Conservation (phyloP, 257 asterid genomes). For the Ballota nigra region DNA sequence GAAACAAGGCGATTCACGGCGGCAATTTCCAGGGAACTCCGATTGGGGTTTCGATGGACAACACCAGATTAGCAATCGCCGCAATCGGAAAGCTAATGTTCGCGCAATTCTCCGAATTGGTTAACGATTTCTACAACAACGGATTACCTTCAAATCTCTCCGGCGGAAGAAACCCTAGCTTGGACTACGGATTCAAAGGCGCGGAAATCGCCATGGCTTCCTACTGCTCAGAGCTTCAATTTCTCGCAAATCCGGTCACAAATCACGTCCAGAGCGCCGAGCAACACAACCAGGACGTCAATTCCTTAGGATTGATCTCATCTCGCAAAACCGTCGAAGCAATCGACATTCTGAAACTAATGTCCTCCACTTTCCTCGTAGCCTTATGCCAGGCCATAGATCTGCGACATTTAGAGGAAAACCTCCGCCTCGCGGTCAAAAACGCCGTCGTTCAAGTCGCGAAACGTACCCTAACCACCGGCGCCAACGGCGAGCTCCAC, state of each 20-base stretch:
- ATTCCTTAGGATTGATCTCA: constrained; percentile 52
- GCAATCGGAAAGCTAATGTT: constrained; percentile 48
- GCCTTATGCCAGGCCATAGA: constrained; percentile 57
- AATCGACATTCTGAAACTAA: constrained; percentile 43
- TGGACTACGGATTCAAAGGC: constrained; percentile 56
- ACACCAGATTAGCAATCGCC: constrained; percentile 43
- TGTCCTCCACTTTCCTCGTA: constrained; percentile 43
- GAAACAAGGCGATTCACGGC: constrained; percentile 55
- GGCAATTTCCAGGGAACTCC: constrained; percentile 65
- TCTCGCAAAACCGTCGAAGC: constrained; percentile 50
- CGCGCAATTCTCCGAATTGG: constrained; percentile 51
- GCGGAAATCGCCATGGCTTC: constrained; percentile 60
- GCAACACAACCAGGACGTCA: constrained; percentile 59
- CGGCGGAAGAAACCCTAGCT: constrained; percentile 51
- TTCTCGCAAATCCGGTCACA: constrained; percentile 47
- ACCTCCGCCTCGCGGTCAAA: constrained; percentile 38
- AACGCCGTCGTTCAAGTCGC: constrained; percentile 47
- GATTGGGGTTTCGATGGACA: constrained; percentile 60
- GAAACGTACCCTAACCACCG: constrained; percentile 40
- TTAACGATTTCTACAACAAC: constrained; percentile 54
- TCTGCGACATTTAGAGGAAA: constrained; percentile 54
- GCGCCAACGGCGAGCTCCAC: constrained; percentile 50
- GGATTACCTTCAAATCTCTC: constrained; percentile 52
- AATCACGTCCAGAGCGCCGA: constrained; percentile 61
- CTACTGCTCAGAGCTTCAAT: constrained; percentile 56